Base-by-base conservation (phyloP, 31 red algal species). In the Bonnemaisonia californica region DNA sequence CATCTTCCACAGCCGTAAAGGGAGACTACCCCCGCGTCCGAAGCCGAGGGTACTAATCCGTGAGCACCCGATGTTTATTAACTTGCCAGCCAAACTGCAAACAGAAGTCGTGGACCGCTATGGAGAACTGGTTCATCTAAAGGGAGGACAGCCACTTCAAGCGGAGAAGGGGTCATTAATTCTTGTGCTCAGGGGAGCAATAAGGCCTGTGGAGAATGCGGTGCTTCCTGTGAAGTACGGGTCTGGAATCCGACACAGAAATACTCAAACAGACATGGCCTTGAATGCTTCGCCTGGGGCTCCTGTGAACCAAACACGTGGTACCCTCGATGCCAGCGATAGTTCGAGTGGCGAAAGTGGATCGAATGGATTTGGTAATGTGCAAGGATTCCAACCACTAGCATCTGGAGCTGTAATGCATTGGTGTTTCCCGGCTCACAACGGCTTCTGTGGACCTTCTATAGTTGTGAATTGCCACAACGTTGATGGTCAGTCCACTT, bases 401-500 rank as follows among this genome's bases (percentile, higher is more conserved):
- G 57, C 71, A 1, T 71, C 91, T 4, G 91, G 91, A 41, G 77
- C 77, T 18, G 56, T 62, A 16, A 93, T 93, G 91, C 78, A 93
- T 48, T 93, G 91, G 91, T 93, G 83, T 59, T 93, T 93, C 77
- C 91, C 91, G 3, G 54, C 73, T 19, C 45, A 83, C 41, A 86
- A 74, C 54, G 68, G 68, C 11, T 87, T 93, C 79, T 88, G 83
- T 62, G 91, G 91, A 3, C 91, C 91, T 16, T 54, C 68, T 62
- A 62, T 84, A 7, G 74, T 71, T 24, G 57, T 91, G 30, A 51
- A 70, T 38, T 76, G 69, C 9, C 79, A 84, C 45, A 79, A 45
- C 29, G 37, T 38, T 4, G 41, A 73, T 7, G 51, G 41, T 12
- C 76, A 68, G 18, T 24, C 22, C 3, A 31, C 28, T 39, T 64